phyloP scores from a whole-genome alignment of 257 asterid species.

The Lavandula angustifolia region DNA sequence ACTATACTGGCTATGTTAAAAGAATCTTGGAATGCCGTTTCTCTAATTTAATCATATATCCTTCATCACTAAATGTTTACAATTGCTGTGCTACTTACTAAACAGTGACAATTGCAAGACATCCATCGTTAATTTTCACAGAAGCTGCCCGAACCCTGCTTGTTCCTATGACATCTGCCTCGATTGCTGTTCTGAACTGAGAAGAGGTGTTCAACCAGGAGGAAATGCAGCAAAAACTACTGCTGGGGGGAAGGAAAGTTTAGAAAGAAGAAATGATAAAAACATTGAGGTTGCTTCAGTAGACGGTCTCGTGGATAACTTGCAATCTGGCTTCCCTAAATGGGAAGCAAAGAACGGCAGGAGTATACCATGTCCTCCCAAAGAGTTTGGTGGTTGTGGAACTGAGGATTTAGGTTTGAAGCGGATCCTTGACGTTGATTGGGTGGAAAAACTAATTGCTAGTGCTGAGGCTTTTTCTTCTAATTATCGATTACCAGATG shows the following conservation, averaged over 20 bases:
- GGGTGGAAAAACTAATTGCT: conserved; percentile 54
- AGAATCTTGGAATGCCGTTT: background rate
- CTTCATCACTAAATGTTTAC: conserved; percentile 38
- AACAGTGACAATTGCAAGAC: conserved; percentile 82
- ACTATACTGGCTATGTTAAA: conserved; percentile 8
- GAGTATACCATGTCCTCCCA: conserved; percentile 72
- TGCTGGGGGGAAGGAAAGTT: conserved; percentile 30
- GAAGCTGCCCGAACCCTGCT: conserved; percentile 64
- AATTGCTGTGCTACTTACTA: conserved; percentile 26
- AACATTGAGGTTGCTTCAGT: conserved; percentile 32
- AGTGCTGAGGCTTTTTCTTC: conserved; percentile 49
- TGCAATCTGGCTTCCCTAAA: conserved; percentile 30
- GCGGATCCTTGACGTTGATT: conserved; percentile 55
- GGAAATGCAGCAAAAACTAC: conserved; percentile 32
- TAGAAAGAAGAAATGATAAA: conserved; percentile 27
- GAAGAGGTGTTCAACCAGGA: conserved; percentile 58
- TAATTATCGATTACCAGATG: conserved; percentile 41
- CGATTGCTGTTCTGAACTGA: conserved; percentile 70
- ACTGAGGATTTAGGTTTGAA: conserved; percentile 47
- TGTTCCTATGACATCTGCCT: conserved; percentile 73
- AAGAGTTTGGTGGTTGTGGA: conserved; percentile 75
- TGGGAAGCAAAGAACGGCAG: conserved; percentile 59
- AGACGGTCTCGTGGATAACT: conserved; percentile 24
- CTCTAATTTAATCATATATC: conserved; percentile 19
- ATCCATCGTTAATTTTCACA: conserved; percentile 72